Base-by-base conservation (phyloP, 2,329 filamentous ascomycete species). In the Fusarium liriodendri region DNA sequence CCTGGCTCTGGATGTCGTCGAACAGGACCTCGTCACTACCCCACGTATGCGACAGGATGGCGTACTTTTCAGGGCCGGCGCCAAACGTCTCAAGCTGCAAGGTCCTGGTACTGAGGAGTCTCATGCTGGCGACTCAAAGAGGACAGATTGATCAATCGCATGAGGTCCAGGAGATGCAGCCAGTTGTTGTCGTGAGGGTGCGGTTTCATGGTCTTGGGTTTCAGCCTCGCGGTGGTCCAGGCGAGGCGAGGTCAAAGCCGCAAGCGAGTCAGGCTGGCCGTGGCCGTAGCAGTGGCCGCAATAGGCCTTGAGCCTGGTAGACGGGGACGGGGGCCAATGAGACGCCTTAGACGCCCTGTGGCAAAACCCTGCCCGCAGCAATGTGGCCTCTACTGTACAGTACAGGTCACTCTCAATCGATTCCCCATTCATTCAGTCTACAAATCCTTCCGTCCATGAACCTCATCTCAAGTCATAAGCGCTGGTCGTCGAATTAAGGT, bases 1-100 rank as follows among this genome's bases (percentile, higher is more conserved):
- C 54, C 35, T 65, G 61, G 66, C 69, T 57, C 67, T 65, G 69
- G 33, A 78, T 69, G 64, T 78, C 75, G 63, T 70, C 60, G 45
- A 72, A 78, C 45, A 76, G 66, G 54, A 78, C 70, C 67, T 78
- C 77, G 66, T 78, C 75, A 33, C 62, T 59, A 58, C 69, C 76
- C 77, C 77, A 78, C 50, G 77, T 78, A 70, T 78, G 77, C 45
- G 77, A 78, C 68, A 78, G 60, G 45, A 78, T 77, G 65, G 77
- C 77, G 64, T 78, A 78, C 45, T 67, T 71, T 61, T 65, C 66
- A 42, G 70, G 61, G 47, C 66, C 52, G 40, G 64, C 74, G 42
- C 69, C 77, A 27, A 69, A 61, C 47, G 50, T 67, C 61, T 77
- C 74, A 38, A 78, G 70, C 73, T 76, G 66, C 61, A 78, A 67